Conservation (phyloP, 225 moss, liverwort and hornwort species). For the Bryoerythrophyllum caledonicum region DNA sequence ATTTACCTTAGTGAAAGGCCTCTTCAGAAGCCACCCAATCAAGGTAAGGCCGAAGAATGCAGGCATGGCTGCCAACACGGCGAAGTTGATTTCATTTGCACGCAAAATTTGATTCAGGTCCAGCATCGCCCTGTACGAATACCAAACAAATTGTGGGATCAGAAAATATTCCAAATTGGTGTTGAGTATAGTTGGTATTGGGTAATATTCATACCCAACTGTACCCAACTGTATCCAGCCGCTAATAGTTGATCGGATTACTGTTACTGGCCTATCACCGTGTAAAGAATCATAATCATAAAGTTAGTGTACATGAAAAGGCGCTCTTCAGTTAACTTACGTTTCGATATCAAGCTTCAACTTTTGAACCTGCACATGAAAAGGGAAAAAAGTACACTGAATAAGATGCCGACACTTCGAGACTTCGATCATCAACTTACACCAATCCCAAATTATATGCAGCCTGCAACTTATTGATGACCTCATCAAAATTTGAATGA, state of each 20-base stretch:
- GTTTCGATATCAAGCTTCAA: slow-evolving; percentile 97
- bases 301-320: background rate
- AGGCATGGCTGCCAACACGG: slow-evolving; percentile 89
- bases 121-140: slow-evolving; percentile 78
- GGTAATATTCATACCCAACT: too few relatives aligned
- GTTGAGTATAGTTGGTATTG: background rate
- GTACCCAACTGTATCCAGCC: too few relatives aligned
- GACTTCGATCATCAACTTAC: background rate
- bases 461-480: background rate
- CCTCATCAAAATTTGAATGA: background rate
- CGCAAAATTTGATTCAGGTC: slow-evolving; percentile 95
- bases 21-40: slow-evolving; percentile 53
- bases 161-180: background rate
- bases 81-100: slow-evolving; percentile 98
- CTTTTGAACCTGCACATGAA: slow-evolving; percentile 79
- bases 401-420: slow-evolving; percentile 2
- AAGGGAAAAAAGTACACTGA: slow-evolving; percentile 15
- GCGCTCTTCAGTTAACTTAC: slow-evolving; percentile 42
- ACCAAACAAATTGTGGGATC: slow-evolving; percentile 12
- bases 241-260: background rate
- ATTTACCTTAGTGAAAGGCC: slow-evolving; percentile 57
- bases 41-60: slow-evolving; percentile 59
- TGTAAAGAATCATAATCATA: background rate
- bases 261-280: background rate
- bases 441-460: slow-evolving; percentile 9